Conservation (phyloP, 306 rosid species). For the Lathyrus sativus region DNA sequence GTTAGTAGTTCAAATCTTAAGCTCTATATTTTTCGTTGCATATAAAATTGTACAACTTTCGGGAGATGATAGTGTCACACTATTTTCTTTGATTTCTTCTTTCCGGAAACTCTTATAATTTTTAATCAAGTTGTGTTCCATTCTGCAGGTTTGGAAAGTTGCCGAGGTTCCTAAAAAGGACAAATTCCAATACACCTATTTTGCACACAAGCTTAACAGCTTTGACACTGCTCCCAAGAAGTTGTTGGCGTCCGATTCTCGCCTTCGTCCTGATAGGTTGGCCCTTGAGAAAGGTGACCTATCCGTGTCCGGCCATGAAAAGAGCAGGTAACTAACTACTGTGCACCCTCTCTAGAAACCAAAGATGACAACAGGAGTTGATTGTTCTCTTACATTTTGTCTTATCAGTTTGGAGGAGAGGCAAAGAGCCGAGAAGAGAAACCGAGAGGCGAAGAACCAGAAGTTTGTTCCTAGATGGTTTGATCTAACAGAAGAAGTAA, state of each 20-base stretch:
- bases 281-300: conserved; percentile 92
- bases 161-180: conserved; percentile 74
- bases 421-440: conserved; percentile 77
- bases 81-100: neutral
- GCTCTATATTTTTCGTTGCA: too few relatives aligned
- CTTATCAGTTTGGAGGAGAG: conserved; percentile 76
- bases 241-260: conserved; percentile 87
- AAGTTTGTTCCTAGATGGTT: conserved; percentile 74
- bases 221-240: conserved; percentile 89
- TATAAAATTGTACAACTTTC: neutral
- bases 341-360: neutral
- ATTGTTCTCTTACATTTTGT: conserved; percentile 29
- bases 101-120: neutral
- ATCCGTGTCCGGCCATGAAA: conserved; percentile 76
- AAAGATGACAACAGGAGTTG: conserved; percentile 1
- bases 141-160: conserved; percentile 79
- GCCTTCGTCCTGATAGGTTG: conserved; percentile 85
- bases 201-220: conserved; percentile 95
- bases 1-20: conserved; percentile 43
- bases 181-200: conserved; percentile 88
- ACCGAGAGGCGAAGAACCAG: conserved; percentile 57
- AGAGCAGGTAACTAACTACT: conserved; percentile 66
- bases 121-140: conserved; percentile 10
- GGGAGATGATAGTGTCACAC: conserved; percentile 1
- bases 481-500: conserved; percentile 63